Evolutionary conservation across 441 rosid genomes (phyloP).

Genomic region (Euphorbia corollata): DNA sequence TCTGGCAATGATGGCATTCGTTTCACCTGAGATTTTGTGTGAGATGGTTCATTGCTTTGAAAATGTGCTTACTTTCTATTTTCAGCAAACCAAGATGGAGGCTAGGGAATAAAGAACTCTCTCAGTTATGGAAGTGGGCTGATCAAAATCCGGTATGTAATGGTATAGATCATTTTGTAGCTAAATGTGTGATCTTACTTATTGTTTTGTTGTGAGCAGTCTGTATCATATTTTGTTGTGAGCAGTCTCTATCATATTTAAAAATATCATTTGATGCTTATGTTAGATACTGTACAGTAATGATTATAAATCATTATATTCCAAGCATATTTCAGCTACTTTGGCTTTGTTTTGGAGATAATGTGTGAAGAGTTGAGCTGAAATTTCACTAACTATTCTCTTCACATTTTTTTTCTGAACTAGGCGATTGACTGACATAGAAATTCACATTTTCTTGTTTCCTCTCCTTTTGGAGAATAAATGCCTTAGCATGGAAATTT

Average conservation of each 20-base stretch:
- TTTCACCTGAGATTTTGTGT: neutral
- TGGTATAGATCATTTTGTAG: conserved; percentile 9
- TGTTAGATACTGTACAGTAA: neutral
- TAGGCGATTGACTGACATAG: neutral
- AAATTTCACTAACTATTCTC: neutral
- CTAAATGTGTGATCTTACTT: neutral
- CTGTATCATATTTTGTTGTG: neutral
- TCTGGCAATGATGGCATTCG: neutral
- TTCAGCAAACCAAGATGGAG: conserved; percentile 85
- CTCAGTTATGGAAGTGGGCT: conserved; percentile 97
- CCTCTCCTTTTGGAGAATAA: neutral
- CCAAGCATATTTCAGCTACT: neutral
- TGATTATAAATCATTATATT: neutral
- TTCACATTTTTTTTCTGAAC: neutral
- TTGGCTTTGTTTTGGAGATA: conserved; percentile 4
- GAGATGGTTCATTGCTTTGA: neutral
- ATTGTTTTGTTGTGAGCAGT: neutral
- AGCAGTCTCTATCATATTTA: too few species aligned
- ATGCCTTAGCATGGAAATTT: neutral
- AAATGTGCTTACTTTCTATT: conserved; percentile 17
- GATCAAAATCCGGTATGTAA: conserved; percentile 76
- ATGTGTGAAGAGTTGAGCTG: neutral
- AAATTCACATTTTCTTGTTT: neutral
- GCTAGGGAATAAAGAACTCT: conserved; percentile 91
- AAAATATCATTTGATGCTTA: conserved; percentile 6